Percentiles rank a stretch among this genome's conserved stretches.
These are phyloP conservation scores for Serendipita sp. DNA, from an alignment of 768 basidiomycete genomes.

Conservation along the genomic window DNA sequence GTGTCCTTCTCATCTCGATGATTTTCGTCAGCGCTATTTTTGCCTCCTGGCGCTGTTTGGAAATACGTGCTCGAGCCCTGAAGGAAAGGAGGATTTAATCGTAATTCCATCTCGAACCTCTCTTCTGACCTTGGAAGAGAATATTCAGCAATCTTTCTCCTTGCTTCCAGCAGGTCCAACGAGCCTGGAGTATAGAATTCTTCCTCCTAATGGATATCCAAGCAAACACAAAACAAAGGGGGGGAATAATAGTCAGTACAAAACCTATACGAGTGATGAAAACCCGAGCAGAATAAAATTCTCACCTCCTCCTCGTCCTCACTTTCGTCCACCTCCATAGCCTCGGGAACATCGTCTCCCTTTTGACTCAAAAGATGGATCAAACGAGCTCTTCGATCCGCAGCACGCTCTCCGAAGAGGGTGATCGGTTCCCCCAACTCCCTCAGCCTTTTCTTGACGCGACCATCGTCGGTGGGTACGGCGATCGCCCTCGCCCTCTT, in stretches of 20 bases:
- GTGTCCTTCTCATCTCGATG: conserved; percentile 82
- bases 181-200: conserved; percentile 95
- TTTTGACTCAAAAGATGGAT: conserved; percentile 91
- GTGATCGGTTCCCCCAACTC: conserved; percentile 97
- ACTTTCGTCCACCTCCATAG: conserved; percentile 36
- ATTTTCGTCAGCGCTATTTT: conserved; percentile 74
- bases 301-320: conserved; percentile 64
- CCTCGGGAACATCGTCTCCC: conserved; percentile 42
- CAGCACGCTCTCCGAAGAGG: conserved; percentile 91
- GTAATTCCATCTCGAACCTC: no score
- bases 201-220: conserved; percentile 41
- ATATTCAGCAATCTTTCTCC: conserved; percentile 78
- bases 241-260: no score
- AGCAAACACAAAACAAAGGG: no score
- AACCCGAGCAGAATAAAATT: conserved; percentile 6
- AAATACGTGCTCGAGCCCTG: conserved; percentile 92
- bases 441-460: conserved; percentile 74
- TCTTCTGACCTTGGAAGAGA: conserved; percentile 88
- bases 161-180: conserved; percentile 69
- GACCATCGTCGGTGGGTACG: conserved; percentile 92
- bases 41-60: conserved; percentile 83
- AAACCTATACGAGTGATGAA: no score
- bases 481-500: conserved; percentile 87
- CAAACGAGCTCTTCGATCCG: conserved; percentile 88
- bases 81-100: conserved; percentile 22